phyloP scores from a whole-genome alignment of 176 grass and related monocot species.

The Bothriochloa decipiens region DNA sequence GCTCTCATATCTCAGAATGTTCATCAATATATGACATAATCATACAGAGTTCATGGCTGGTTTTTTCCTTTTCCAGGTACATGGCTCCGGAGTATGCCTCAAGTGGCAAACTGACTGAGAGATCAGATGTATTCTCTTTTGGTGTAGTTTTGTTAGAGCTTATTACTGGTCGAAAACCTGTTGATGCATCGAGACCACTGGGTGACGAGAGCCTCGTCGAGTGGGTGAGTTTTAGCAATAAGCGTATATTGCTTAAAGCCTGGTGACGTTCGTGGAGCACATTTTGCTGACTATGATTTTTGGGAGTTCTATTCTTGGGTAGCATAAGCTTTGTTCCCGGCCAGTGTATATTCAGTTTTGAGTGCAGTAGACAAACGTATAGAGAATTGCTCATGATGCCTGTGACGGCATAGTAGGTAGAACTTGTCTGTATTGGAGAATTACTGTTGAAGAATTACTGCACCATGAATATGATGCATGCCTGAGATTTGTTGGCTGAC shows the following conservation, averaged over 20 bases:
- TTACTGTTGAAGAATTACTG: not conserved
- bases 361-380: not conserved
- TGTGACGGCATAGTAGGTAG: not conserved
- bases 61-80: constrained; percentile 49
- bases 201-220: constrained; percentile 91
- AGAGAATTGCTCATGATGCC: not conserved
- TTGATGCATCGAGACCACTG: constrained; percentile 63
- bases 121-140: constrained; percentile 93
- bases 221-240: constrained; percentile 62
- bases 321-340: not conserved
- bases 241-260: not conserved
- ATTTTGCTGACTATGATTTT: constrained; percentile 18
- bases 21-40: not conserved
- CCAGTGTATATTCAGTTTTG: not conserved
- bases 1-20: not conserved
- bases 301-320: not conserved
- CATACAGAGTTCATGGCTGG: not conserved
- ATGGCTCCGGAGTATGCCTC: constrained; percentile 95
- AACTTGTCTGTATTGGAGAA: constrained; percentile 1
- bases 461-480: not conserved
- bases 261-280: constrained; percentile 1
- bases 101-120: constrained; percentile 85
- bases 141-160: constrained; percentile 92
- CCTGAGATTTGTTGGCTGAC: not conserved
- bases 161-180: constrained; percentile 82